Base-by-base conservation (phyloP, 306 rosid genomes). In the Geum urbanum region DNA sequence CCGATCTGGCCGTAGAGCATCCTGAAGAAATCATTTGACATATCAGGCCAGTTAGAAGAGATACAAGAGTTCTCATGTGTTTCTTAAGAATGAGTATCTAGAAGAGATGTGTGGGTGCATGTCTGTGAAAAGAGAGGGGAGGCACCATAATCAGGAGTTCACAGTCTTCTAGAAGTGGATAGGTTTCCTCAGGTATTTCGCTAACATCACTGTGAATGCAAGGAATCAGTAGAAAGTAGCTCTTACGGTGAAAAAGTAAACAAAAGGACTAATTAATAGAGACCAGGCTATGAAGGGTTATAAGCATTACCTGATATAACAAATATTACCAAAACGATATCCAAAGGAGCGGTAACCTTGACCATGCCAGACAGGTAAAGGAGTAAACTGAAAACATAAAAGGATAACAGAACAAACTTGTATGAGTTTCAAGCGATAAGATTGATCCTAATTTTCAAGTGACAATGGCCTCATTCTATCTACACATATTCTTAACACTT, bases 341-440 rank as follows among this genome's bases (percentile, higher is more conserved):
- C 98, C 97, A 72, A 90, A 86, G 54, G 98, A 94, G 24, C 92
- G 89, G 77, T 94, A 94, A 74, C 86, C 85, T 54, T 6, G 67
- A 74, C 98, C 98, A 48, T 94, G 98, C 97, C 98, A 94, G 47
- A 94, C 97, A 56, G 98, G 98, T 79, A 94, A 74, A 9, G 98
- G 97, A 49, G 86, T 87, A 74, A 94, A 41, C 98, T 94, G 88
- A 77, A 78, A 32, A 70, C 57, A 80, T 60, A 75, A 58, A 57
- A 62, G 65, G 45, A 56, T 6, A 53, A 67, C 59, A 58, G 9
- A 76, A 22, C 49, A 40, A 47, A 45, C 40, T 56, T 52, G 69
- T 59, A 39, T 60, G 40, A 66, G 78, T 62, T 67, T 56, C 70
- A 63, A 46, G 55, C 73, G 37, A 58, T 49, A 70, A 35, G 27